Evolutionary conservation across 2,329 filamentous ascomycete genomes (phyloP), one percentile per base, ranked within the genome.

Genomic region (Lachnellula arida): DNA sequence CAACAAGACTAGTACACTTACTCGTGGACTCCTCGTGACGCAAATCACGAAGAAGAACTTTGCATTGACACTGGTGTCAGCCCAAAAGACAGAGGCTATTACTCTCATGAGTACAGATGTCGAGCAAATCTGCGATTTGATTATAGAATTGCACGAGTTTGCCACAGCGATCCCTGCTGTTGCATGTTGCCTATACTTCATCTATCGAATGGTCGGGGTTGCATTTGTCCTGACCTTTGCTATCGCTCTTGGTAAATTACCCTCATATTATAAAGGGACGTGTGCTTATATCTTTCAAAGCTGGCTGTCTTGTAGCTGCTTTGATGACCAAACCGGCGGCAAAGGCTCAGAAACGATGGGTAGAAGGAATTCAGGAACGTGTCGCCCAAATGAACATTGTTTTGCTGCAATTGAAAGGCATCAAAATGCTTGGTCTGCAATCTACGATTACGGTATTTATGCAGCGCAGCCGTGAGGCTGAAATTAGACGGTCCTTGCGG

Each of bases 101-200:
- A 22, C 44, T 47, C 23, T 47, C n/a, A 47, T 47, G 44, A 47
- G 44, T 15, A 47, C 44, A 47, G 44, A 47, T 47, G 44, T 47
- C 17, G 44, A 47, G 15, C 17, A 25, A 17, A 47, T 47, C 39
- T 42, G 39, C 39, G 4, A 42, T 42, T 42, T 42, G 39, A 42
- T 47, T 17, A 23, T 25, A 47, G n/a, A 47, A 47, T 47, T 25
- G 44, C n/a, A 12, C n/a, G 23, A 47, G 28, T 47, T 17, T 28
- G 17, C 17, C 44, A 47, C 44, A 15, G 23, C 23, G 8, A 47
- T 17, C 44, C 44, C n/a, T 22, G 17, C 17, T 25, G 44, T 47
- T 25, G 44, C 44, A 17, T 22, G 23, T 17, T 25, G 23, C 28
- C 44, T 47, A 47, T 25, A 47, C n/a, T 22, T 11, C 44, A 47